phyloP scores from a whole-genome alignment of 108 stramenopile species.

The Seminavis robusta region DNA sequence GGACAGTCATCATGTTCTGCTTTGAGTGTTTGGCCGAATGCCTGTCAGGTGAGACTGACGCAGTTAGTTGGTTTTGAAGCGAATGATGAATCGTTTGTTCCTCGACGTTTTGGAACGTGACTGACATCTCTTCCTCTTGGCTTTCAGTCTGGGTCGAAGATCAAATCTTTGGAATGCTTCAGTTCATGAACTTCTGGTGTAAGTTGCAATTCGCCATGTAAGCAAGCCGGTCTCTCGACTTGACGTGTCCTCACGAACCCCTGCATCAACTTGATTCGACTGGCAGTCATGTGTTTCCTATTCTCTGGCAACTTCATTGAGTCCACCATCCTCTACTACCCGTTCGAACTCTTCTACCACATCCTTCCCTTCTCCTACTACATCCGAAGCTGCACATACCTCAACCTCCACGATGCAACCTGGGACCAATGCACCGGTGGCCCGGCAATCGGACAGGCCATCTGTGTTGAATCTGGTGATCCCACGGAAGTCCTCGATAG shows the following conservation, averaged over 20 bases:
- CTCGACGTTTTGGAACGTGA: too few relatives aligned
- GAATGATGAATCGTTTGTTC: too few relatives aligned
- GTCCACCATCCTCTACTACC: conserved; percentile 6
- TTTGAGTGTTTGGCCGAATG: background rate
- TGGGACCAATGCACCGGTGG: too few relatives aligned
- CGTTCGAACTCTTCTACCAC: conserved; percentile 16
- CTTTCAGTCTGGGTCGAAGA: too few relatives aligned
- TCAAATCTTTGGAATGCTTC: conserved; percentile 18
- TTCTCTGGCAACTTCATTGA: too few relatives aligned
- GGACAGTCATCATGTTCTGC: background rate
- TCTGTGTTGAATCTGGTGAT: conserved; percentile 12
- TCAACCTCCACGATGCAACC: conserved; percentile 1
- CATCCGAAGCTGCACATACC: conserved; percentile 1
- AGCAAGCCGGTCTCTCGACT: background rate
- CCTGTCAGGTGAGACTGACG: conserved; percentile 4
- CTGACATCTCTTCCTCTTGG: too few relatives aligned
- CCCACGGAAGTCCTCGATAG: background rate
- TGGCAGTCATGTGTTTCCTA: too few relatives aligned
- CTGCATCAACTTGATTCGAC: too few relatives aligned
- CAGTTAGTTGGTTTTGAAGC: too few relatives aligned
- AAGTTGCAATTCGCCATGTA: background rate
- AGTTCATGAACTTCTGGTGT: conserved; percentile 12
- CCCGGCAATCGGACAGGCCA: background rate
- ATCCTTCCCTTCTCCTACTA: conserved; percentile 7
- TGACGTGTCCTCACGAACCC: background rate